Base-by-base conservation (phyloP, 345 rosid genomes). In the Lagerstroemia speciosa region DNA sequence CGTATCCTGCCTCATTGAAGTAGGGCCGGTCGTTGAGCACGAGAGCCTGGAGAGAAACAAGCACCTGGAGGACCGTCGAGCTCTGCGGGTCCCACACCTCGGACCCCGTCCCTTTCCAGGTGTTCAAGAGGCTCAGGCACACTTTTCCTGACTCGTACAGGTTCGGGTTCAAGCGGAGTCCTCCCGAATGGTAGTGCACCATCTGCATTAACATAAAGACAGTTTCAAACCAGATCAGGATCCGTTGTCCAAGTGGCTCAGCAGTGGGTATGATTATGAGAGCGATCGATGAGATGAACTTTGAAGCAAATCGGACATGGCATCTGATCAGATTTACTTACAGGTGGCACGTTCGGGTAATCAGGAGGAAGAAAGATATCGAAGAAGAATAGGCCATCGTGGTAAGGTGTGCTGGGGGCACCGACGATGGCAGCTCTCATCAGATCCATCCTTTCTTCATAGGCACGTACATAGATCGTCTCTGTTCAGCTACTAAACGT, bases 1-100 rank as follows among this genome's bases (percentile, higher is more conserved):
- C 96, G 24, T 84, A 91, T 41, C 99, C 97, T 57, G 99, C 97
- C 79, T 94, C 97, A 17, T 94, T 94, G 79, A 91, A 94, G 76
- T 94, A 94, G 24, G 99, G 99, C 72, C 88, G 88, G 69, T 89
- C 96, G 68, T 94, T 94, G n/a, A 94, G 91, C 81, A 94, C 99
- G 20, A 94, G 96, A 57, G 96, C 95, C 74, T 94, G 99, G 64
- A 94, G 87, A 68, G 99, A 94, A 32, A 94, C 83, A 75, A 94
- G 99, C 70, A 94, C 83, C 82, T 94, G 99, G 68, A 94, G 96
- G 70, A 94, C 78, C 2, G 83, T 83, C 69, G 97, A 91, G 76
- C 73, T 82, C 64, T 81, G 87, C 8, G 97, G 85, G 80, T 76
- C 86, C 99, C 99, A 94, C 8, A 91, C 87, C 82, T 94, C 99